Evolutionary conservation across 768 basidiomycete genomes (phyloP).

Genomic region (Bullera alba): DNA sequence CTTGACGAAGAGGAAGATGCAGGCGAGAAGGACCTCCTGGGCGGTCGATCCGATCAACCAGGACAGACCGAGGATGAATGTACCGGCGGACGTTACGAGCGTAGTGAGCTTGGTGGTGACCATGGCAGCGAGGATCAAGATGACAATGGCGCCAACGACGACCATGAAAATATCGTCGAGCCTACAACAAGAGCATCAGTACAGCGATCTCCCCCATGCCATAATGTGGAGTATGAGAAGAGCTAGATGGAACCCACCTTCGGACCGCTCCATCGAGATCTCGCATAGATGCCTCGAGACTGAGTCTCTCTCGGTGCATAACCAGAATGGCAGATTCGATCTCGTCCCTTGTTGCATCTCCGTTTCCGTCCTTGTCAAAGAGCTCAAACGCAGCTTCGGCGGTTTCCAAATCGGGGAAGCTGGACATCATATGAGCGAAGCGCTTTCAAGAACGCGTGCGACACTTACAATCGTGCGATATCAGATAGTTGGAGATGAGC

Average conservation of each 20-base stretch:
- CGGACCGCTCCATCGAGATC: constrained; percentile 86
- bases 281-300: constrained; percentile 76
- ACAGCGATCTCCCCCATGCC: not conserved
- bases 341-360: constrained; percentile 52
- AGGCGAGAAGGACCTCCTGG: constrained; percentile 71
- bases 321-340: constrained; percentile 61
- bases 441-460: not conserved
- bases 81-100: constrained; percentile 69
- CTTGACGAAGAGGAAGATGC: constrained; percentile 87
- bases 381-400: constrained; percentile 50
- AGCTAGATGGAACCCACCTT: constrained; percentile 20
- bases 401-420: constrained; percentile 61
- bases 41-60: constrained; percentile 78
- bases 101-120: constrained; percentile 55
- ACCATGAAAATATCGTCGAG: constrained; percentile 82
- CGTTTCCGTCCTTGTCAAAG: constrained; percentile 51
- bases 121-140: constrained; percentile 75
- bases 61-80: constrained; percentile 57
- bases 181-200: constrained; percentile 36
- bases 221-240: too few relatives aligned
- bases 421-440: not conserved
- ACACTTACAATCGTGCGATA: constrained; percentile 53
- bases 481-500: constrained; percentile 62
- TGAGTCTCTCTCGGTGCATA: constrained; percentile 75
- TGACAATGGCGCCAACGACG: constrained; percentile 61